These are phyloP conservation scores for Phialemonium atrogriseum DNA, from an alignment of 2,329 filamentous ascomycete genomes.

Conservation along the genomic window DNA sequence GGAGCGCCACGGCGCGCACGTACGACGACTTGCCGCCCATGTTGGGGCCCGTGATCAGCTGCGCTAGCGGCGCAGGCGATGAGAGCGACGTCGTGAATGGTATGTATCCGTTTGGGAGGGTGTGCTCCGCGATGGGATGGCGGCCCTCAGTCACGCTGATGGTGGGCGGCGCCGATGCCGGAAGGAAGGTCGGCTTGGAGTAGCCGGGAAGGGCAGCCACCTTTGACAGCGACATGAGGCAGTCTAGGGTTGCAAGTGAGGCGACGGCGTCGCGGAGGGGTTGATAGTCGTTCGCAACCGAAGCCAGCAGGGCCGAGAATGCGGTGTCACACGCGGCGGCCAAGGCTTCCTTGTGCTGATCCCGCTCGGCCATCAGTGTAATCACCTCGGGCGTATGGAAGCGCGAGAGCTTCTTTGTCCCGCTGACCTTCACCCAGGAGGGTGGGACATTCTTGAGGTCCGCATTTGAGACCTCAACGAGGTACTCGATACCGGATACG, in stretches of 20 bases:
- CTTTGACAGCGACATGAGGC: constrained; percentile 75
- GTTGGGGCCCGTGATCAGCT: constrained; percentile 93
- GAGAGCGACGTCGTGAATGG: constrained; percentile 75
- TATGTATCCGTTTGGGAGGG: constrained; percentile 79
- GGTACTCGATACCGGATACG: constrained; percentile 84
- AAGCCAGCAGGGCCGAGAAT: constrained; percentile 61
- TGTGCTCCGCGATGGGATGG: constrained; percentile 93
- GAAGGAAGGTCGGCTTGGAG: constrained; percentile 61
- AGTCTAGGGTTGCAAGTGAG: constrained; percentile 80
- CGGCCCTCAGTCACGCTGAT: constrained; percentile 69
- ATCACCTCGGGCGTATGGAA: constrained; percentile 94
- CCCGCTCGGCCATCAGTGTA: constrained; percentile 72
- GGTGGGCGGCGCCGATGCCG: constrained; percentile 53
- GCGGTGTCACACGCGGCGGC: constrained; percentile 85
- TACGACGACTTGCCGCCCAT: constrained; percentile 99
- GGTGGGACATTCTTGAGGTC: constrained; percentile 83
- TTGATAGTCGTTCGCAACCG: constrained; percentile 80
- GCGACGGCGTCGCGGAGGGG: constrained; percentile 82
- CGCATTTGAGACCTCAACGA: constrained; percentile 82
- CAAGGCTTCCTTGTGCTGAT: constrained; percentile 90
- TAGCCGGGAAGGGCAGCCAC: constrained; percentile 86
- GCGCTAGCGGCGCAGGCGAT: constrained; percentile 57
- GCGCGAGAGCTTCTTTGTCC: constrained; percentile 83
- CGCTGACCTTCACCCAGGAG: constrained; percentile 89
- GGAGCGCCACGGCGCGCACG: constrained; percentile 83